These are phyloP conservation scores for Eutreptiella sp. DNA, from an alignment of 208 protist species.

Conservation along the genomic window DNA sequence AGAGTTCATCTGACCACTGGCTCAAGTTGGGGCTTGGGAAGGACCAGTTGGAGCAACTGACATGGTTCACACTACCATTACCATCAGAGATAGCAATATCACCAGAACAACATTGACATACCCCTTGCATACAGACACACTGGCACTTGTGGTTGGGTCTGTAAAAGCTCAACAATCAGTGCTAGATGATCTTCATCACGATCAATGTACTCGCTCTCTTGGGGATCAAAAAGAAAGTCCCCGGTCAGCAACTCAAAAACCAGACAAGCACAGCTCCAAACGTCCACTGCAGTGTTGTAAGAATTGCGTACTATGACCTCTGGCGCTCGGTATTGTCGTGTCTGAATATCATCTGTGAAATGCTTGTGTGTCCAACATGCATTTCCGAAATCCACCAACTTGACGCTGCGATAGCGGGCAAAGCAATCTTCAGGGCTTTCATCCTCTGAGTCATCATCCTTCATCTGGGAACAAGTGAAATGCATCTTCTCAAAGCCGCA, in stretches of 20 bases:
- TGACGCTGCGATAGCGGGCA: constrained; percentile 46
- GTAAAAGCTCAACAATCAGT: constrained; percentile 85
- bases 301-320: constrained; percentile 76
- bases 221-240: constrained; percentile 84
- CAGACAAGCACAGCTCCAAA: constrained; percentile 85
- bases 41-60: too few species aligned
- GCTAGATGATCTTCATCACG: constrained; percentile 78
- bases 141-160: constrained; percentile 60
- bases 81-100: too few species aligned
- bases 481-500: too few species aligned
- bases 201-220: constrained; percentile 64
- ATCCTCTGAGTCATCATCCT: constrained; percentile 19
- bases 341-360: constrained; percentile 88
- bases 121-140: constrained; percentile 65
- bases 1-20: too few species aligned
- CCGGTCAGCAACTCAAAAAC: constrained; percentile 88
- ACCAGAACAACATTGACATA: constrained; percentile 50
- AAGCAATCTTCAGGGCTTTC: background rate
- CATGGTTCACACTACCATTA: background rate
- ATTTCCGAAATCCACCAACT: constrained; percentile 97
- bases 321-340: constrained; percentile 79
- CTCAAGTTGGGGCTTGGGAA: too few species aligned
- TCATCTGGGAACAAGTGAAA: too few species aligned
- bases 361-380: constrained; percentile 93
- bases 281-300: constrained; percentile 71